Evolutionary conservation across 495 filamentous ascomycete genomes (phyloP).

Genomic region (Podospora sp.): DNA sequence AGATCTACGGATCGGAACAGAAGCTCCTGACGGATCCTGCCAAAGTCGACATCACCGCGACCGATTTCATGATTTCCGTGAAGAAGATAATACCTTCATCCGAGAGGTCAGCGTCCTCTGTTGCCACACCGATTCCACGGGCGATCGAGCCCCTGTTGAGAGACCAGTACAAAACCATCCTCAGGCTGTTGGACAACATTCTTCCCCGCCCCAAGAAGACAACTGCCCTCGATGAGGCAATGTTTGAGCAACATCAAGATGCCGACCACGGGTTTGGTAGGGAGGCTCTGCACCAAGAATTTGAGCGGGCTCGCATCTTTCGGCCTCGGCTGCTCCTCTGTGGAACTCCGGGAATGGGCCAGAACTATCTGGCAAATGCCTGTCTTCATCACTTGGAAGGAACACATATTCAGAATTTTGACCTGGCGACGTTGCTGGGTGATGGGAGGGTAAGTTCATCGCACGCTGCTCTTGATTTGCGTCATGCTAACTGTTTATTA

Average conservation of each 20-base stretch:
- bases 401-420: conserved; percentile 92
- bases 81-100: conserved; percentile 97
- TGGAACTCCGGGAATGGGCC: conserved; percentile 85
- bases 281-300: conserved; percentile 86
- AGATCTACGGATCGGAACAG: conserved; percentile 88
- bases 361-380: conserved; percentile 86
- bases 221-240: conserved; percentile 89
- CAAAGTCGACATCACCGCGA: conserved; percentile 79
- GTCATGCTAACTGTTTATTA: conserved; percentile 26
- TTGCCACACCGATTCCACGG: conserved; percentile 74
- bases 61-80: conserved; percentile 94
- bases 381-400: conserved; percentile 88
- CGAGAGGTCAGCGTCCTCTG: conserved; percentile 80
- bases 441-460: conserved; percentile 54
- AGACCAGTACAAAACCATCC: conserved; percentile 66
- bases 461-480: background rate
- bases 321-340: conserved; percentile 81
- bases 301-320: conserved; percentile 86
- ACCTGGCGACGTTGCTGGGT: conserved; percentile 75
- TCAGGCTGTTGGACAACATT: conserved; percentile 68
- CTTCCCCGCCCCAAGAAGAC: conserved; percentile 80
- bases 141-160: conserved; percentile 80
- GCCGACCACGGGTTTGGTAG: conserved; percentile 74
- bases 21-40: conserved; percentile 87
- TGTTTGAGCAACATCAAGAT: conserved; percentile 85